Percentiles rank a stretch among this genome's conserved stretches.
Conservation (phyloP, 495 filamentous ascomycete species). For the Trichoderma gamsii region DNA sequence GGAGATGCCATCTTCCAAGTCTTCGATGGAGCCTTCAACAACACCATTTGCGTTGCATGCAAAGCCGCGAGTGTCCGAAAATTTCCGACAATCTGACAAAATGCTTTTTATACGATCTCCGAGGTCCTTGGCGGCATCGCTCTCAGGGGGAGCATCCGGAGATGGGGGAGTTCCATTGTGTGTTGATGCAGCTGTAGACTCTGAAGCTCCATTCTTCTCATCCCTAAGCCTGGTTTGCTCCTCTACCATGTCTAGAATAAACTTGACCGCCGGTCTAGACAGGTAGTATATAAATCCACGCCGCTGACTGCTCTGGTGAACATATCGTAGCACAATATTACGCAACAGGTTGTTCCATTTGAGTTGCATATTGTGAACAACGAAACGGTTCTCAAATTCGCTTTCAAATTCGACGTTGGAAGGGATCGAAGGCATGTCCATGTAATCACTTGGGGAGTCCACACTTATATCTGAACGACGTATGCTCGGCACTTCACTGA, state of each 20-base stretch:
- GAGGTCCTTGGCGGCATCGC: slow-evolving; percentile 58
- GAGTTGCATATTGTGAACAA: slow-evolving; percentile 92
- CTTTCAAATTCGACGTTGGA: slow-evolving; percentile 64
- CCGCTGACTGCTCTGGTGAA: slow-evolving; percentile 93
- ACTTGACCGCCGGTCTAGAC: slow-evolving; percentile 91
- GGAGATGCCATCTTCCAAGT: slow-evolving; percentile 68
- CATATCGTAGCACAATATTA: slow-evolving; percentile 94
- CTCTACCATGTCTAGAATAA: slow-evolving; percentile 94
- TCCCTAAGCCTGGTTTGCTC: slow-evolving; percentile 70
- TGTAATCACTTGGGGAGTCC: slow-evolving; percentile 25
- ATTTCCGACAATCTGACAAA: slow-evolving; percentile 75
- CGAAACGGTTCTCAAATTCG: slow-evolving; percentile 97
- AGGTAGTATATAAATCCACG: slow-evolving; percentile 97
- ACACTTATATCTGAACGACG: slow-evolving; percentile 23
- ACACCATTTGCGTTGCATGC: slow-evolving; percentile 63
- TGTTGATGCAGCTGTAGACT: slow-evolving; percentile 27
- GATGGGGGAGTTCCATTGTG: slow-evolving; percentile 21
- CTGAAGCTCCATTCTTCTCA: slow-evolving; percentile 31
- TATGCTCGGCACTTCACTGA: not conserved
- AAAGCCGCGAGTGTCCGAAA: slow-evolving; percentile 24
- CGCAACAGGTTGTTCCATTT: slow-evolving; percentile 97
- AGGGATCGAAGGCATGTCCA: slow-evolving; percentile 38
- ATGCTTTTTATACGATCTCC: slow-evolving; percentile 85
- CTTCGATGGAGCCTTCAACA: slow-evolving; percentile 38
- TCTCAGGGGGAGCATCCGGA: slow-evolving; percentile 37